These are phyloP conservation scores for Inga leiocalycina DNA, from an alignment of 306 rosid genomes.

Conservation along the genomic window DNA sequence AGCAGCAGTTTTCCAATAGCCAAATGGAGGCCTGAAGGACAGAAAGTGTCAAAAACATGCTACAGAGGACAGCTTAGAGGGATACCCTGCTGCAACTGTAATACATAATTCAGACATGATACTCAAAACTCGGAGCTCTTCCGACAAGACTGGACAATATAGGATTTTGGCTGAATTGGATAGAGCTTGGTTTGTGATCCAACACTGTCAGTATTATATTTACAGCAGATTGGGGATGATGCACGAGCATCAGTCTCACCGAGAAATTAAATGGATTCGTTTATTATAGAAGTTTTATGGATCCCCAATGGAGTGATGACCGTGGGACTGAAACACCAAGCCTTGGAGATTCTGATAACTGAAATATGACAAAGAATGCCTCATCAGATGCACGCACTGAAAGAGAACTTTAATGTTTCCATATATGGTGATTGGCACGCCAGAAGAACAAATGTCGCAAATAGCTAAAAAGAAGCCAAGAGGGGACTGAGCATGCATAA, in stretches of 20 bases:
- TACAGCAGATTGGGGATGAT: not conserved
- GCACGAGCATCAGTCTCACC: not conserved
- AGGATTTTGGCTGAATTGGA: slow-evolving; percentile 3
- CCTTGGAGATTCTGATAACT: slow-evolving; percentile 27
- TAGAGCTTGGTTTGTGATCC: slow-evolving; percentile 30
- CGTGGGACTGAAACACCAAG: slow-evolving; percentile 31
- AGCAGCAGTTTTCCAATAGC: slow-evolving; percentile 20
- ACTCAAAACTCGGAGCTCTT: slow-evolving; percentile 1
- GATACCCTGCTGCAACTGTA: slow-evolving; percentile 22
- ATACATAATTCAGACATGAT: slow-evolving; percentile 35
- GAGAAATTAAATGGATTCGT: no score
- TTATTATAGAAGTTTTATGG: no score
- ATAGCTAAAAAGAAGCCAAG: not conserved
- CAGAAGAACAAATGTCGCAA: not conserved
- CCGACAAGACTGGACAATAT: slow-evolving; percentile 13
- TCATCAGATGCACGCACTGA: not conserved
- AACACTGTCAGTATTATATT: slow-evolving; percentile 28
- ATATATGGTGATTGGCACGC: not conserved
- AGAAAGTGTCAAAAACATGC: slow-evolving; percentile 29
- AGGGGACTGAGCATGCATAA: not conserved
- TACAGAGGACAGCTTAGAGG: slow-evolving; percentile 19
- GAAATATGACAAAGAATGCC: not conserved
- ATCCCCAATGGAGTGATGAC: slow-evolving; percentile 29
- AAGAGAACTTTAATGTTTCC: not conserved
- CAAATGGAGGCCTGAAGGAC: not conserved